Evolutionary conservation across 2,329 filamentous ascomycete species (phyloP).

Genomic region (Alternaria atra): DNA sequence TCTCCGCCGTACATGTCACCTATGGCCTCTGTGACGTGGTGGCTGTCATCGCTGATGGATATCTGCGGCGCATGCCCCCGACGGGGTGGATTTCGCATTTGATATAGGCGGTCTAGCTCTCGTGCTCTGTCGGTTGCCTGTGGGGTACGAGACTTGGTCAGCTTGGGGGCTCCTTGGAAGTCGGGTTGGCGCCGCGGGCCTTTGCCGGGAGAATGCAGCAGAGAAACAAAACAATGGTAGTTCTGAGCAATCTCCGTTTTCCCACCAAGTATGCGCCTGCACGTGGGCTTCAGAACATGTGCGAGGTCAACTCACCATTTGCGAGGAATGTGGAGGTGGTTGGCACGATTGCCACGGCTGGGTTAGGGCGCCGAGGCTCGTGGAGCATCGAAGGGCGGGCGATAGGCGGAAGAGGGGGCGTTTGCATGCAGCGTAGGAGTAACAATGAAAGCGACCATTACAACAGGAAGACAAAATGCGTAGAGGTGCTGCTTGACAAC

Average conservation of each 20-base stretch:
- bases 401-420: slow-evolving; percentile 11
- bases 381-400: slow-evolving; percentile 23
- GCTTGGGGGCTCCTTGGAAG: slow-evolving; percentile 22
- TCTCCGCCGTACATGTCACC: slow-evolving; percentile 88
- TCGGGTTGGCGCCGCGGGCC: slow-evolving; percentile 13
- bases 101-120: slow-evolving; percentile 59
- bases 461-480: slow-evolving; percentile 15
- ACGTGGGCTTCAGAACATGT: neutral
- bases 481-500: slow-evolving; percentile 12
- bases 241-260: neutral
- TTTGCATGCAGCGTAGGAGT: slow-evolving; percentile 14
- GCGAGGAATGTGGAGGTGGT: slow-evolving; percentile 30
- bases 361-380: slow-evolving; percentile 18
- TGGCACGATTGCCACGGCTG: slow-evolving; percentile 29
- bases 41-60: slow-evolving; percentile 84
- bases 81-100: slow-evolving; percentile 61
- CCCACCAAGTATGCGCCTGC: neutral
- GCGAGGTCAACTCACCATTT: slow-evolving; percentile 32
- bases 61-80: slow-evolving; percentile 68
- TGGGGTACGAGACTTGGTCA: slow-evolving; percentile 36
- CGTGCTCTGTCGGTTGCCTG: slow-evolving; percentile 54
- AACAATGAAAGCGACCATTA: slow-evolving; percentile 19
- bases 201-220: slow-evolving; percentile 14
- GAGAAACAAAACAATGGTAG: slow-evolving; percentile 3
- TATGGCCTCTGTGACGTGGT: slow-evolving; percentile 95